Conservation (phyloP, 192 early-diverging fungal genomes). For the Backusella luteola region DNA sequence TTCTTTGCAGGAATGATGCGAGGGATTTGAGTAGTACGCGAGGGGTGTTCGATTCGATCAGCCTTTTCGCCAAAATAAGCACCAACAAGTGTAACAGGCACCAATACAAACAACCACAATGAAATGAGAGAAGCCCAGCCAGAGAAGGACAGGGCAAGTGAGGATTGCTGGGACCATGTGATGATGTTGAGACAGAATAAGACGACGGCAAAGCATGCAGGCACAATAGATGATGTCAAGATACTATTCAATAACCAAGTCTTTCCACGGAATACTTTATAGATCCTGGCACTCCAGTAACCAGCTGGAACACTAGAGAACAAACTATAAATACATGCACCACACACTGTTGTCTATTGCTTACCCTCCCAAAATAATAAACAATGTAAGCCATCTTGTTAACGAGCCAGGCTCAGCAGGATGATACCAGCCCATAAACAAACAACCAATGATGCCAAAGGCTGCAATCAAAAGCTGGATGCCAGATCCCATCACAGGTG, state of each 20-base stretch:
- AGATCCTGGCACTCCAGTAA: slow-evolving; percentile 70
- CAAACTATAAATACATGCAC: neutral
- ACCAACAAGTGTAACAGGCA: slow-evolving; percentile 80
- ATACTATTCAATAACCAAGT: slow-evolving; percentile 71
- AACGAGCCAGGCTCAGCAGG: slow-evolving; percentile 28
- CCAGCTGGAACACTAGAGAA: slow-evolving; percentile 46
- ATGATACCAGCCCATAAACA: slow-evolving; percentile 16
- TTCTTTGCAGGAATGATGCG: slow-evolving; percentile 84
- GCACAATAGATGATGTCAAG: slow-evolving; percentile 59
- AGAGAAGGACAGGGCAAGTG: slow-evolving; percentile 87
- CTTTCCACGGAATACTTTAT: slow-evolving; percentile 64
- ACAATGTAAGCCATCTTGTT: slow-evolving; percentile 11
- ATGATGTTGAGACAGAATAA: slow-evolving; percentile 82
- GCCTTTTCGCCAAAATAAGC: slow-evolving; percentile 72
- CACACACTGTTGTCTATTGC: no score
- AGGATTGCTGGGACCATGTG: slow-evolving; percentile 82
- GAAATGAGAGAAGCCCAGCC: slow-evolving; percentile 76
- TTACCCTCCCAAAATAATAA: slow-evolving; percentile 54
- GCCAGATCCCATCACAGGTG: slow-evolving; percentile 71
- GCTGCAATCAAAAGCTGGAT: slow-evolving; percentile 65
- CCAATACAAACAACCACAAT: slow-evolving; percentile 79
- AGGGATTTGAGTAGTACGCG: slow-evolving; percentile 90
- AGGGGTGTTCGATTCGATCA: slow-evolving; percentile 66
- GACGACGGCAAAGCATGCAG: slow-evolving; percentile 56
- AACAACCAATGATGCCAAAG: slow-evolving; percentile 34